Evolutionary conservation across 2,329 filamentous ascomycete species (phyloP), one percentile per base, ranked within the genome.

Genomic region (Colletotrichum sp.): DNA sequence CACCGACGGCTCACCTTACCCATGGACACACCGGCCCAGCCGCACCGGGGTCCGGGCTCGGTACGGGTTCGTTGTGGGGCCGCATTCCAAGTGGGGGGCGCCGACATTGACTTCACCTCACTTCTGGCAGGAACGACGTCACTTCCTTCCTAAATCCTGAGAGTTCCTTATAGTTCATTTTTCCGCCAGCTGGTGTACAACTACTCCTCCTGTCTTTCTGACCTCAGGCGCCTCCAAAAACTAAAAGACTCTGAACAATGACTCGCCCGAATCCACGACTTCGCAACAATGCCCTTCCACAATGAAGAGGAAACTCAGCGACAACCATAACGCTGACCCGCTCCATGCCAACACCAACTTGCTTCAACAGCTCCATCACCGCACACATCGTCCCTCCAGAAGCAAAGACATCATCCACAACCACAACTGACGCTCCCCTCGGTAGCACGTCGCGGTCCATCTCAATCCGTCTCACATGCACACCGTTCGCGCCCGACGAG

Each of bases 371-470:
- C 77, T 85, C 77, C 38, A 93, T 78, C 43, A 91, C 84, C 8
- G 89, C 89, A 80, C 83, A 88, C 48, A 93, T 86, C 4, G 91
- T 92, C 77, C 85, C 78, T 2, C 90, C 91, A 0, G 88, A 89
- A 8, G 91, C 85, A 71, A 93, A 86, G 32, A 92, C 90, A 81
- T 93, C 91, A 74, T 93, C 91, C 7, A 93, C 85, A 0, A 92
- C 85, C n/a, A 92, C 83, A 13, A 92, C 87, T 6, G 83, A 84
- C 6, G 80, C 82, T 2, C 82, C 85, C 43, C 30, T 79, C 0
- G 83, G 78, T 21, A 93, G 36, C 48, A 82, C 81, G 82, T 87
- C 82, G 21, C 78, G 79, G 18, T 84, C 83, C 80, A 93, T 90
- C 82, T 91, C 90, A 8, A 93, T 86, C 36, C 75, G 79, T 48